A percentile compares a stretch with the other conserved stretches of the same genome.
Evolutionary conservation across 2,329 filamentous ascomycete species (phyloP).

Genomic region (Rutstroemia sydowiana): DNA sequence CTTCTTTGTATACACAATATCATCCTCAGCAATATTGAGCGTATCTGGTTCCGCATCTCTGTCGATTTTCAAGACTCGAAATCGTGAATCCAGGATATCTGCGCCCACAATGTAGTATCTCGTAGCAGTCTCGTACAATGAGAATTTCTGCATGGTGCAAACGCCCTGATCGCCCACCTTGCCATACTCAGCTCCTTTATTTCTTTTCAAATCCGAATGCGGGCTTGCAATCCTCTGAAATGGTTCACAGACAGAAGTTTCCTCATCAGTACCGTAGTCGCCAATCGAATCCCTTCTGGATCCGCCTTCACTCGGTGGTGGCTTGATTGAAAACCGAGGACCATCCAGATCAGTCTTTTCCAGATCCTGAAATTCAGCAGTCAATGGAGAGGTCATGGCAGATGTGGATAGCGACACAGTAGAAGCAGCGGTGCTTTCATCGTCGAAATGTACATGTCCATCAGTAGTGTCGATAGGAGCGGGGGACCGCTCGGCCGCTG

Average conservation of each 20-base stretch:
- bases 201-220: slow-evolving; percentile 24
- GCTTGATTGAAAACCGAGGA: slow-evolving; percentile 24
- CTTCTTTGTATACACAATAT: slow-evolving; percentile 84
- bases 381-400: slow-evolving; percentile 29
- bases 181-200: slow-evolving; percentile 27
- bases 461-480: slow-evolving; percentile 15
- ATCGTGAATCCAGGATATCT: slow-evolving; percentile 81
- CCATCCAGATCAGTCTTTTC: slow-evolving; percentile 18
- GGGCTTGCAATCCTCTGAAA: slow-evolving; percentile 49
- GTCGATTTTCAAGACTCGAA: slow-evolving; percentile 91
- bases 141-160: slow-evolving; percentile 84
- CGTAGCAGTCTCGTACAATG: slow-evolving; percentile 90
- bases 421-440: slow-evolving; percentile 17
- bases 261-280: slow-evolving; percentile 48
- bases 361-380: slow-evolving; percentile 20
- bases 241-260: slow-evolving; percentile 49
- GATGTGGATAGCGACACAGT: slow-evolving; percentile 26
- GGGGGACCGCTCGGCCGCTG: slow-evolving; percentile 22
- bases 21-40: slow-evolving; percentile 83
- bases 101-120: slow-evolving; percentile 92
- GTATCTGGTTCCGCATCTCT: slow-evolving; percentile 74
- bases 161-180: slow-evolving; percentile 38
- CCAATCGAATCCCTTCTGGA: slow-evolving; percentile 16
- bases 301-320: slow-evolving; percentile 14
- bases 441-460: slow-evolving; percentile 24